These are phyloP conservation scores for Arabidopsis thaliana DNA, from an alignment of 345 rosid genomes.

Conservation along the genomic window TAIR10.1 NC_003075.7:8813001-8813500, in stretches of 20 bases:
- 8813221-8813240: conserved; percentile 46
- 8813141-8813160: conserved; percentile 34
- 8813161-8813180: conserved; percentile 48
- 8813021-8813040: conserved; percentile 30
- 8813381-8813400: conserved; percentile 13
- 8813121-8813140: conserved; percentile 41
- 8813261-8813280: neutral
- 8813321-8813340: neutral
- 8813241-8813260: conserved; percentile 48
- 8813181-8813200: conserved; percentile 47
- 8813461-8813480: too few relatives aligned
- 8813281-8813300: neutral
- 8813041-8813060: neutral
- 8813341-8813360: neutral
- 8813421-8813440: neutral
- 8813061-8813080: neutral
- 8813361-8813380: conserved; percentile 11
- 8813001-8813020: conserved; percentile 50
- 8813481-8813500: too few relatives aligned
- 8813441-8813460: neutral
- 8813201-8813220: conserved; percentile 55
- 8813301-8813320: conserved; percentile 7
- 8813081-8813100: conserved; percentile 29
- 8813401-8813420: neutral
- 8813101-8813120: conserved; percentile 4